Evolutionary conservation across 2,329 filamentous ascomycete genomes (phyloP), one percentile per base, ranked within the genome.

Genomic region (Lachnellula arida): DNA sequence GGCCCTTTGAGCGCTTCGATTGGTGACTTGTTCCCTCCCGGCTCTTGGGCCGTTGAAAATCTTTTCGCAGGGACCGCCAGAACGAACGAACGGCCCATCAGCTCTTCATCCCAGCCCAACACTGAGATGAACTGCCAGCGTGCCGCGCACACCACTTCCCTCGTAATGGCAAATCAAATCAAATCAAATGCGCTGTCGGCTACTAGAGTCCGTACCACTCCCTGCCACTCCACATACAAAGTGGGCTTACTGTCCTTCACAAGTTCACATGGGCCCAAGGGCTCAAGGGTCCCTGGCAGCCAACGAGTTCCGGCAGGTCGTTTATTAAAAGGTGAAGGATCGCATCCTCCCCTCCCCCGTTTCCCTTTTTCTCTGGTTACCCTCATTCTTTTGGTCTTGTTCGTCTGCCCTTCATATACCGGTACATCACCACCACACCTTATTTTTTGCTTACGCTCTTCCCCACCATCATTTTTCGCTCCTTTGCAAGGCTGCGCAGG

Each of bases 401-500:
- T 8, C 3, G 28, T 11, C 28, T 4, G 28, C 11, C 19, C 22
- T 44, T 44, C 19, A 19, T 44, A 17, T 23, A 17, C 11, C n/a
- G n/a, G n/a, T n/a, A n/a, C n/a, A n/a, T n/a, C n/a, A 23, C 4
- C 11, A 19, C 3, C 8, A 17, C n/a, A 44, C 11, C 15, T 44
- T 19, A 4, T 12, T 50, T 37, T 35, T 54, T 51, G 22, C 42
- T 42, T 42, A 42, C 23, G 28, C 40, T 43, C 40, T 42, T 35
- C 32, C 32, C 49, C 40, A 34, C 25, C 22, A 49, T 28, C 40
- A 42, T 40, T 51, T 48, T 52, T 46, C 54, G 54, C 54, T 46
- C 51, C 55, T 57, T 54, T 53, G 54, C 50, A 56, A 56, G 54
- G 54, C 39, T 39, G 55, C 51, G 51, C 47, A 12, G 50, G 50